These are phyloP conservation scores for Aspergillus heteromorphus DNA, from an alignment of 495 filamentous ascomycete genomes.

Conservation along the genomic window DNA sequence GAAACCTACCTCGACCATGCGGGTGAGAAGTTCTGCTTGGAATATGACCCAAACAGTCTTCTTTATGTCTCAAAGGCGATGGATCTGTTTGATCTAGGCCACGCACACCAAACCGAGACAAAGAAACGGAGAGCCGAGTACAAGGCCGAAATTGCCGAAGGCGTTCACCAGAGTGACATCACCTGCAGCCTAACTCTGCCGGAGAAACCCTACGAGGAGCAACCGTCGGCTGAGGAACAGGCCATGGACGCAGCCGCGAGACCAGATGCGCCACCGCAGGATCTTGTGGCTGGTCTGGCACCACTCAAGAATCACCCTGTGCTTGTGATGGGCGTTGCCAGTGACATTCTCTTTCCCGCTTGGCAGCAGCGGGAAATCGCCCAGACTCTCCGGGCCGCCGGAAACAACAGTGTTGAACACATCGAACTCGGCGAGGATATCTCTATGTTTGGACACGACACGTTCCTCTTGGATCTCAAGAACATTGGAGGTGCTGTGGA, in stretches of 20 bases:
- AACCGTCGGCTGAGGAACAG: constrained; percentile 42
- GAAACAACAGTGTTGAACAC: constrained; percentile 77
- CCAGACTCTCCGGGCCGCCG: constrained; percentile 66
- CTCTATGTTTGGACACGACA: constrained; percentile 93
- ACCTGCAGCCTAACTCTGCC: constrained; percentile 83
- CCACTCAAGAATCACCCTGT: constrained; percentile 68
- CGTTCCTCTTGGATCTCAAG: constrained; percentile 88
- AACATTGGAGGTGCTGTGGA: constrained; percentile 80
- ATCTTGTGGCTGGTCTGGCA: constrained; percentile 71
- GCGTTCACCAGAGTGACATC: constrained; percentile 28
- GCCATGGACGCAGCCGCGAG: constrained; percentile 9
- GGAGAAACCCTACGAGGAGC: constrained; percentile 78
- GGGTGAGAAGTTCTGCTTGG: constrained; percentile 97
- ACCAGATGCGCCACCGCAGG: constrained; percentile 53
- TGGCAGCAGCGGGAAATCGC: constrained; percentile 98
- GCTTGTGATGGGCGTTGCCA: constrained; percentile 89
- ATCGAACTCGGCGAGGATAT: constrained; percentile 88
- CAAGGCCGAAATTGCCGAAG: constrained; percentile 40
- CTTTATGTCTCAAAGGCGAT: constrained; percentile 98
- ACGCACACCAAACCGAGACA: constrained; percentile 54
- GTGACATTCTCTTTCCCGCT: constrained; percentile 94
- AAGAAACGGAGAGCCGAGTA: constrained; percentile 44
- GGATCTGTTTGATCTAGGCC: constrained; percentile 93
- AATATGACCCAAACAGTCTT: constrained; percentile 94
- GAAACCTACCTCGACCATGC: constrained; percentile 98